Evolutionary conservation across 2,329 filamentous ascomycete genomes (phyloP).

Genomic region (Xylariales sp.): DNA sequence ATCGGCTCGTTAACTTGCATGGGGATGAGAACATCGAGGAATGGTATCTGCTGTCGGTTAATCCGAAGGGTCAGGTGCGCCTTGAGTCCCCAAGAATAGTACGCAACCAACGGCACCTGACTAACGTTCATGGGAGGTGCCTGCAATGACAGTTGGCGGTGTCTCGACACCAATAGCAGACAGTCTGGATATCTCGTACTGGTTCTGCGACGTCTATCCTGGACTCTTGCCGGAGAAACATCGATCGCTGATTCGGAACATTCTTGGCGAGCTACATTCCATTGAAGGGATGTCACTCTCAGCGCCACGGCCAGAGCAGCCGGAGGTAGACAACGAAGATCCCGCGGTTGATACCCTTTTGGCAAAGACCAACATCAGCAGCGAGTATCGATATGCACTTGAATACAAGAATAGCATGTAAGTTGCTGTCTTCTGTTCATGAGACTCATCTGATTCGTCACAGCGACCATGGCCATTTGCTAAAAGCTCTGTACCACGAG

Average conservation of each 20-base stretch:
- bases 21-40: constrained; percentile 7
- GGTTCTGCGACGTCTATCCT: constrained; percentile 7
- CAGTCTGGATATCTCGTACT: constrained; percentile 9
- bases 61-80: constrained; percentile 8
- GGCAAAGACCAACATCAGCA: constrained; percentile 5
- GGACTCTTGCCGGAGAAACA: not conserved
- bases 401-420: constrained; percentile 9
- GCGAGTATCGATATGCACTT: constrained; percentile 2
- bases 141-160: constrained; percentile 1
- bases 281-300: constrained; percentile 8
- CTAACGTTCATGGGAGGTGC: no score
- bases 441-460: not conserved
- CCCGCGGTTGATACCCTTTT: not conserved
- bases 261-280: constrained; percentile 2
- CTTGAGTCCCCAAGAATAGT: no score
- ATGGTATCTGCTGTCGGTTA: constrained; percentile 4
- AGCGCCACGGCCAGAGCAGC: not conserved
- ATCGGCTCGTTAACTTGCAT: constrained; percentile 2
- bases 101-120: no score
- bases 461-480: constrained; percentile 4
- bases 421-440: not conserved
- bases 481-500: constrained; percentile 1
- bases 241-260: not conserved
- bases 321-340: not conserved
- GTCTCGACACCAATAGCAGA: constrained; percentile 1